Evolutionary conservation across 1,139 yeast species (phyloP).

Genomic region (Fermentozyma sake): DNA sequence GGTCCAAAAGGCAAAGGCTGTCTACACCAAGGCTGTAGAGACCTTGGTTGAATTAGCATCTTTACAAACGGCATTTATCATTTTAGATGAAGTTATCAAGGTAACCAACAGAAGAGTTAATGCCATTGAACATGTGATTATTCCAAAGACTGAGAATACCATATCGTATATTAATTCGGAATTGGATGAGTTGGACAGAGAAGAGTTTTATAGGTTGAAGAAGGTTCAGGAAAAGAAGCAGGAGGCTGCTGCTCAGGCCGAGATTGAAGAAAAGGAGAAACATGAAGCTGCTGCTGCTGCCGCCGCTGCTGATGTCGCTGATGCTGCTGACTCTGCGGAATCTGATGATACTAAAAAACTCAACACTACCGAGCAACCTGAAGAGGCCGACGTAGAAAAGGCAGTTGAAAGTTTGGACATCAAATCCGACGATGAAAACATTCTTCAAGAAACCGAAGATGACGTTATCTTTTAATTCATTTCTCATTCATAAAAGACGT

Average conservation of each 20-base stretch:
- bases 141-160: constrained; percentile 96
- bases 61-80: constrained; percentile 90
- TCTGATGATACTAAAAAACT: constrained; percentile 4
- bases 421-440: constrained; percentile 17
- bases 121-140: constrained; percentile 97
- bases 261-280: constrained; percentile 40
- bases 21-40: constrained; percentile 92
- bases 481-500: no score
- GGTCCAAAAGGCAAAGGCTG: constrained; percentile 89
- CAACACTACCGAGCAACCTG: constrained; percentile 3
- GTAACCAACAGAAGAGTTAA: constrained; percentile 97
- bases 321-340: constrained; percentile 6
- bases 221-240: constrained; percentile 97
- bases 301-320: constrained; percentile 7
- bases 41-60: constrained; percentile 94
- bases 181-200: constrained; percentile 95
- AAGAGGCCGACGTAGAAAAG: constrained; percentile 12
- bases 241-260: constrained; percentile 64
- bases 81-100: constrained; percentile 94
- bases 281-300: constrained; percentile 5
- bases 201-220: constrained; percentile 92
- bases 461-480: constrained; percentile 36
- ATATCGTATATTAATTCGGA: constrained; percentile 90
- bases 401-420: constrained; percentile 23
- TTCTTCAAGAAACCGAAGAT: constrained; percentile 38